These are phyloP conservation scores for Peronospora belbahrii DNA, from an alignment of 352 stramenopile genomes.

Conservation along the genomic window DNA sequence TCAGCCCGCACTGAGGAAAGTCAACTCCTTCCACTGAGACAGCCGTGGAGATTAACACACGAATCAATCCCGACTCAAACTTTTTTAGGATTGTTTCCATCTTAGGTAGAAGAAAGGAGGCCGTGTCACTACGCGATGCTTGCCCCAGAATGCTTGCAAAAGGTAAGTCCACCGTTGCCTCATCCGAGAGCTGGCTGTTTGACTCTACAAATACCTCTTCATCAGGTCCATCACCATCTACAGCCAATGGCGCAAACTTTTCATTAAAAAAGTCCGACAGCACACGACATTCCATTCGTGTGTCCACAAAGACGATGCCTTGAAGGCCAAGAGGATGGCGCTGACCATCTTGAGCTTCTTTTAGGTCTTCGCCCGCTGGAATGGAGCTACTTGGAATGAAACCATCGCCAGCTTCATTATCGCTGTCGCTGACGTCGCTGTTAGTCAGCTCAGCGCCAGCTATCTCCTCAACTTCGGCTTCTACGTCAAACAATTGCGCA, in stretches of 20 bases:
- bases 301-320: slow-evolving; percentile 82
- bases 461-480: slow-evolving; percentile 16
- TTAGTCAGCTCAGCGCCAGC: slow-evolving; percentile 15
- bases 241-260: slow-evolving; percentile 24
- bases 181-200: slow-evolving; percentile 2
- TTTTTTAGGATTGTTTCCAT: slow-evolving; percentile 48
- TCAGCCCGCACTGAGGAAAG: slow-evolving; percentile 64
- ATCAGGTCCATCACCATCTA: slow-evolving; percentile 2
- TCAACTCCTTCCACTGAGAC: slow-evolving; percentile 77
- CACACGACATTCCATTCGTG: slow-evolving; percentile 70
- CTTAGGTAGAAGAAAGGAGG: slow-evolving; percentile 43
- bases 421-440: slow-evolving; percentile 21
- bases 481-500: slow-evolving; percentile 22
- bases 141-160: slow-evolving; percentile 66
- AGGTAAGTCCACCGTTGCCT: slow-evolving; percentile 3
- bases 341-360: neutral
- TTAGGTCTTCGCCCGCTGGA: neutral
- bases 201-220: slow-evolving; percentile 18
- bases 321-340: slow-evolving; percentile 27
- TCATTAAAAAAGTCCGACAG: slow-evolving; percentile 74
- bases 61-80: slow-evolving; percentile 50
- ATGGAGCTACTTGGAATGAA: neutral
- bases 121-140: slow-evolving; percentile 44
- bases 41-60: slow-evolving; percentile 64
- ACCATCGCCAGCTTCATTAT: slow-evolving; percentile 18